phyloP scores from a whole-genome alignment of 257 asterid genomes.

The Voacanga thouarsii region DNA sequence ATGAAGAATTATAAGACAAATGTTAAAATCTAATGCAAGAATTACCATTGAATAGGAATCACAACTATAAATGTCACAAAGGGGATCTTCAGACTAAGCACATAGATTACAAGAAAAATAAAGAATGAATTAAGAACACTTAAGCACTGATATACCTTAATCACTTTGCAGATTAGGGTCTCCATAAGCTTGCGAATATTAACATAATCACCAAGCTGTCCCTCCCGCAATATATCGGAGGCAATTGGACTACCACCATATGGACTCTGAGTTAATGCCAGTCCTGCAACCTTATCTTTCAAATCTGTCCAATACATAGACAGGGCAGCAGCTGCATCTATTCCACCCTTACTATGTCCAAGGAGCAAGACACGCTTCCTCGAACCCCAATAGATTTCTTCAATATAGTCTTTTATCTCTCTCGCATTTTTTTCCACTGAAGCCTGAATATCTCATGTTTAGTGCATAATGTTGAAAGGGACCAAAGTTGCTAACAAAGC shows the following conservation, averaged over 20 bases:
- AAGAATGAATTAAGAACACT: not conserved
- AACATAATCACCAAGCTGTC: slow-evolving; percentile 97
- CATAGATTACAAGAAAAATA: not conserved
- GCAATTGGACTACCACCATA: slow-evolving; percentile 98
- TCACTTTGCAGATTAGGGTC: slow-evolving; percentile 85
- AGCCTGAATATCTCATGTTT: slow-evolving; percentile 48
- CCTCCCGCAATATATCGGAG: slow-evolving; percentile 87
- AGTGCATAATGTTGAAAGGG: slow-evolving; percentile 8
- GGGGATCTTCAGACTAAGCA: not conserved
- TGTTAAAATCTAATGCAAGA: not conserved
- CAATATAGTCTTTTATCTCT: slow-evolving; percentile 86
- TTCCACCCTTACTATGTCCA: slow-evolving; percentile 98
- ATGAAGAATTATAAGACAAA: not conserved
- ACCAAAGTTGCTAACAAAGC: not conserved
- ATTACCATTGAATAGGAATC: not conserved
- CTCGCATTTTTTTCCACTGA: slow-evolving; percentile 87
- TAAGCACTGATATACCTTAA: slow-evolving; percentile 59
- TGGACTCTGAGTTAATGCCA: slow-evolving; percentile 92
- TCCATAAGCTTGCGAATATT: slow-evolving; percentile 94
- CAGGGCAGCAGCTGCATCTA: slow-evolving; percentile 90
- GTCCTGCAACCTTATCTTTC: slow-evolving; percentile 92
- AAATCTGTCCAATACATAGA: slow-evolving; percentile 90
- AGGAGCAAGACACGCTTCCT: slow-evolving; percentile 75
- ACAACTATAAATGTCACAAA: not conserved
- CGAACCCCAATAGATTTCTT: slow-evolving; percentile 94